Evolutionary conservation across 2,329 filamentous ascomycete species (phyloP).

Genomic region (Diaporthe sp.): DNA sequence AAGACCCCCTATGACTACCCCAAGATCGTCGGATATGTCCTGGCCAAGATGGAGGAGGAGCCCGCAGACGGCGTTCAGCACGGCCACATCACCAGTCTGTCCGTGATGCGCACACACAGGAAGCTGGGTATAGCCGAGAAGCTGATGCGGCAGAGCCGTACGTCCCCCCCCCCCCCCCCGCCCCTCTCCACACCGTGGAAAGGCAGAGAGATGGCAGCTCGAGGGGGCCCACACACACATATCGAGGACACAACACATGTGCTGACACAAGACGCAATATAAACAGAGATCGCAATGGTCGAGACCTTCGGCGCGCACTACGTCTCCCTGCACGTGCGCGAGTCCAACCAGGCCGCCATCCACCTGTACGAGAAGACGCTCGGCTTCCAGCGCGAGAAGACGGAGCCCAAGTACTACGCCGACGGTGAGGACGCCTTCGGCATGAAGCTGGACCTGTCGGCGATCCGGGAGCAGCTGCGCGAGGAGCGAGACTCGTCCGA

Average conservation of each 20-base stretch:
- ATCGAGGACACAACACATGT: background rate
- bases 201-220: no score
- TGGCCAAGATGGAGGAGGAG: conserved; percentile 99
- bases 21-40: conserved; percentile 98
- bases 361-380: conserved; percentile 94
- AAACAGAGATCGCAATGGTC: conserved; percentile 90
- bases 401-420: conserved; percentile 93
- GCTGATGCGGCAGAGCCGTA: conserved; percentile 96
- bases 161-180: conserved; percentile 55
- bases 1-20: conserved; percentile 89
- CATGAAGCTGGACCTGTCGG: conserved; percentile 89
- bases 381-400: conserved; percentile 88
- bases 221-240: background rate
- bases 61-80: conserved; percentile 90
- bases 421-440: conserved; percentile 96
- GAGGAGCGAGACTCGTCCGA: conserved; percentile 54
- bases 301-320: conserved; percentile 93
- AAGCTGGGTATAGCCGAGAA: conserved; percentile 95
- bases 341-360: conserved; percentile 92
- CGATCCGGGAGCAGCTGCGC: conserved; percentile 65
- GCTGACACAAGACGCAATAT: conserved; percentile 31
- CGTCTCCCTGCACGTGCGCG: conserved; percentile 94
- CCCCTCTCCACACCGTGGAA: no score
- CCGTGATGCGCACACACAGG: conserved; percentile 96
- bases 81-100: conserved; percentile 95